A percentile compares a stretch with the other conserved stretches of the same genome.
These are phyloP conservation scores for Phycomyces nitens DNA, from an alignment of 192 early-diverging fungal genomes.

Conservation along the genomic window DNA sequence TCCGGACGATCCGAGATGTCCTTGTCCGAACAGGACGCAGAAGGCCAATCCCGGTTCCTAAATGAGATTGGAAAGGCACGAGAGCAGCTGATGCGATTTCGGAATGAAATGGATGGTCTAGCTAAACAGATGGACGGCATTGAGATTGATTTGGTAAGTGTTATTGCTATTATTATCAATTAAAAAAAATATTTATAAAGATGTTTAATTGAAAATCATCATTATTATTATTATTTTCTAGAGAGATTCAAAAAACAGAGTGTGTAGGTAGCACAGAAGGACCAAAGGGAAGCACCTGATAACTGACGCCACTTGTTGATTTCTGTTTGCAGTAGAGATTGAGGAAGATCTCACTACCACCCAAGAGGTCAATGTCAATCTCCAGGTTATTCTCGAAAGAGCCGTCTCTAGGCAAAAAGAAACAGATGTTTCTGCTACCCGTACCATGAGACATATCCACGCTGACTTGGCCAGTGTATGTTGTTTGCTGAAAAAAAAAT, in stretches of 20 bases:
- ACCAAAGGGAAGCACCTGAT: neutral
- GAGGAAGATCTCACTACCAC: conserved; percentile 24
- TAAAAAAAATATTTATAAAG: neutral
- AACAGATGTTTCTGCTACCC: conserved; percentile 24
- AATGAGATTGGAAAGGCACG: conserved; percentile 15
- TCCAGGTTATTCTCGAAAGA: conserved; percentile 28
- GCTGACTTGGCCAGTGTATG: conserved; percentile 23
- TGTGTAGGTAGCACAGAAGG: conserved; percentile 13
- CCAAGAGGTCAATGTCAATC: conserved; percentile 34
- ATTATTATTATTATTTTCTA: neutral
- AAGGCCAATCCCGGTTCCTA: conserved; percentile 11
- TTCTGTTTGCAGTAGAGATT: conserved; percentile 14
- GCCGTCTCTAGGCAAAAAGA: conserved; percentile 26
- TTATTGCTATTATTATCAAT: neutral
- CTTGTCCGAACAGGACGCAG: neutral
- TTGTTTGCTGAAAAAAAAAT: neutral
- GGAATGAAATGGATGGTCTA: conserved; percentile 26
- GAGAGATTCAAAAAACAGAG: conserved; percentile 21
- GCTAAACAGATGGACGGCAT: conserved; percentile 29
- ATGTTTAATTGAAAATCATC: neutral
- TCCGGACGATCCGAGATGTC: conserved; percentile 8
- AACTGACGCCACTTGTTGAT: neutral
- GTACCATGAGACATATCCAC: conserved; percentile 22
- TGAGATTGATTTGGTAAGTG: conserved; percentile 27
- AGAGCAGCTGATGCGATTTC: conserved; percentile 18